Base-by-base conservation (phyloP, 345 rosid genomes). In the Capsella bursapastoris region DNA sequence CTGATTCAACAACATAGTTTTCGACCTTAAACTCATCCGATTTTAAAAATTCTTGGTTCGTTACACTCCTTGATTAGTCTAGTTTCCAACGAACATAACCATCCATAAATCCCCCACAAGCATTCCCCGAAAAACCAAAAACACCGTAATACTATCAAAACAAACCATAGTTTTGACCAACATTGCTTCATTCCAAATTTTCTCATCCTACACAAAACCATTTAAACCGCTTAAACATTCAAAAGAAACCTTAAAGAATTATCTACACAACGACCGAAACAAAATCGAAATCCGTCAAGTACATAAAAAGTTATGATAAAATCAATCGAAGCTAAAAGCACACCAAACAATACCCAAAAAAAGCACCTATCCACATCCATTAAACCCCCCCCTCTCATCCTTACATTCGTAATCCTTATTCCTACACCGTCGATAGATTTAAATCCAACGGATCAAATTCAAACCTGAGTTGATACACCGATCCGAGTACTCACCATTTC, bases 271-370 rank as follows among this genome's bases (percentile, higher is more conserved):
- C 35, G 65, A 15, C 67, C 27, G 28, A 83, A 81, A 68, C 4
- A 11, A 57, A 58, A 77, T 0, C 5, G 3, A 72, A 75, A 63
- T 85, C 40, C 74, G 73, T 72, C 0, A 3, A 72, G 1, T 69
- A 43, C 2, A 74, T 1, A 25, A 64, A 50, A 51, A 86, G 80
- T 78, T 81, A 81, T 61, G 56, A 27, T 12, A 18, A 71, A 38
- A 64, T 72, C 4, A 85, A 81, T 81, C 64, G 14, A 81, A 70
- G 68, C 76, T 62, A 88, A 85, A 92, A 92, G 87, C 96, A 92
- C 98, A 92, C 84, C 84, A 64, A 82, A 73, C 62, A 78, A 44
- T 62, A 61, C 63, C 72, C 58, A 62, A 61, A 68, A 70, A 61
- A 68, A 70, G 10, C 70, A 60, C 69, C 71, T 70, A 75, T 41